phyloP scores from a whole-genome alignment of 1,139 yeast genomes.

The Meyerozyma carpophila region DNA sequence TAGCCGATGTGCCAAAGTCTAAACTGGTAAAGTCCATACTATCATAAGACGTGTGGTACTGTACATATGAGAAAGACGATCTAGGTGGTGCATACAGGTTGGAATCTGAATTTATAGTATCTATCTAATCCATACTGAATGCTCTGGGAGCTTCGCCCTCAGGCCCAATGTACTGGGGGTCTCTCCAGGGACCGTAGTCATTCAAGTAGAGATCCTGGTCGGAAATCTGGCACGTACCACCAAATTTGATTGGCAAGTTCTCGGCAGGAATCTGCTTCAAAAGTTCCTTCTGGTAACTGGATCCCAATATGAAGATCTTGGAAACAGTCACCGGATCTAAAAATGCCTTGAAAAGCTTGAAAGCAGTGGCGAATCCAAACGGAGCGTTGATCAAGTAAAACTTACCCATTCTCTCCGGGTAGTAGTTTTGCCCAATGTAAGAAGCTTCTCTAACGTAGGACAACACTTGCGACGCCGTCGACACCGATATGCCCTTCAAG shows the following conservation, averaged over 20 bases:
- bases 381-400: constrained; percentile 95
- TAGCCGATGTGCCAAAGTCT: background rate
- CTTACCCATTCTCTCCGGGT: constrained; percentile 99
- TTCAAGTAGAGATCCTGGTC: constrained; percentile 82
- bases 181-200: constrained; percentile 98
- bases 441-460: constrained; percentile 91
- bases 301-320: constrained; percentile 84
- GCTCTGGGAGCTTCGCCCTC: constrained; percentile 82
- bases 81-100: background rate
- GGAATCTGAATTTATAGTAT: background rate
- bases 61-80: background rate
- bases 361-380: constrained; percentile 93
- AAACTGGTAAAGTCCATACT: background rate
- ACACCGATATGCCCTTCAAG: constrained; percentile 85
- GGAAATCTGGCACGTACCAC: constrained; percentile 67
- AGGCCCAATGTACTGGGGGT: constrained; percentile 73
- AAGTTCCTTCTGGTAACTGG: constrained; percentile 72
- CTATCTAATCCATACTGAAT: constrained; percentile 9
- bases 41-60: background rate
- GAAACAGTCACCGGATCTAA: constrained; percentile 98
- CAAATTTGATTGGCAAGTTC: constrained; percentile 86
- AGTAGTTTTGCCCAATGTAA: constrained; percentile 89
- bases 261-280: constrained; percentile 90
- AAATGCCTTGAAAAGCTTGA: constrained; percentile 84
- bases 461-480: constrained; percentile 79